Evolutionary conservation across 495 filamentous ascomycete species (phyloP), one percentile per base, ranked within the genome.

Genomic region (Aspergillus wentii): DNA sequence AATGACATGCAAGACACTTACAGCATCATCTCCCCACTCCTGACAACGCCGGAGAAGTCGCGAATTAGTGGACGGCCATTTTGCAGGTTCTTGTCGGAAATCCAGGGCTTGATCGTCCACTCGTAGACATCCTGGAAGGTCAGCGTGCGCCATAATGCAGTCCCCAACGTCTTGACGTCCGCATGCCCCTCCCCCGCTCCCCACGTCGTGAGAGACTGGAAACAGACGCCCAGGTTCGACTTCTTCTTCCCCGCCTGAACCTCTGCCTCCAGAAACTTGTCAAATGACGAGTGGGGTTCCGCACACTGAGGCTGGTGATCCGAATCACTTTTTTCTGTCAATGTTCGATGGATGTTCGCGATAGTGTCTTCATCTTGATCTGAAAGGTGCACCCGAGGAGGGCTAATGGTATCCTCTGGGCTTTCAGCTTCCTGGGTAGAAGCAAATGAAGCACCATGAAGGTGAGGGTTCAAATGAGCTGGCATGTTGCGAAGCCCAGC

Each of bases 11-110:
- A 17, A 5, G 7, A 30, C 13, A 59, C 56, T 54, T 51, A 62
- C 64, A 89, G 66, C 43, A 90, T 68, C 69, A 85, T 87, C 60
- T 90, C 85, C 10, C 86, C 85, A 25, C 73, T 76, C 30, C 73
- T 66, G 2, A 89, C 69, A 1, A 87, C 58, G 0, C 85, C 86
- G 15, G 83, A 79, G 49, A 88, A 83, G 27, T 76, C 64, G 17
- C 76, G 74, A 11, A 64, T 61, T 15, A 64, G 40, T 9, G 44
- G 54, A 18, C 61, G 56, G 1, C 61, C 61, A 33, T 47, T 39
- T 26, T 61, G 33, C 5, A 59, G 56, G 18, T 56, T 46, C 26
- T 62, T 57, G 4, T 47, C 37, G 2, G 50, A 41, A 7, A 57
- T 10, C 61, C 54, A 61, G 8, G 61, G 61, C 43, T 62, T 52